Conservation (phyloP, 78 protist species). For the Polysphondylium violaceum region DNA sequence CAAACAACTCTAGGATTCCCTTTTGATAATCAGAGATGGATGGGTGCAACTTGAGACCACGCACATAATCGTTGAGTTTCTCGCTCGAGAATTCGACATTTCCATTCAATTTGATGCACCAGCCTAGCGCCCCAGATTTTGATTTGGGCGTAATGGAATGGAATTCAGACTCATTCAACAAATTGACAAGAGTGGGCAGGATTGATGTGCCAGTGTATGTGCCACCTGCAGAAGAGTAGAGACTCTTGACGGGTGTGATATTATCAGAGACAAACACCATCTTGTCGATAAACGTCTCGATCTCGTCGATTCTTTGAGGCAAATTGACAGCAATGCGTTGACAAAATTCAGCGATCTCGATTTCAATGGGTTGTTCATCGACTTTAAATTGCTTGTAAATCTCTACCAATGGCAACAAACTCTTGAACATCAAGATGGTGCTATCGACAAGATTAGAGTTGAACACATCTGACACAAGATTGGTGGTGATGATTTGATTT, state of each 20-base stretch:
- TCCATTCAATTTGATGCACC: conserved; percentile 19
- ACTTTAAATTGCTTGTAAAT: neutral
- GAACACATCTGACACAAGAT: conserved; percentile 19
- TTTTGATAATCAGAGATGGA: neutral
- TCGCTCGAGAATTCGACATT: conserved; percentile 24
- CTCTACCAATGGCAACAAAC: conserved; percentile 5
- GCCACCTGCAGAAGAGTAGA: conserved; percentile 7
- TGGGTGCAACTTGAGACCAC: conserved; percentile 42
- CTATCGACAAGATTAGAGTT: conserved; percentile 13
- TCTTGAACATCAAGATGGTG: neutral
- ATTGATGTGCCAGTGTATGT: conserved; percentile 8
- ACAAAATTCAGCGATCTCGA: neutral
- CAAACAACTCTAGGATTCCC: neutral
- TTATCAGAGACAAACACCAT: neutral
- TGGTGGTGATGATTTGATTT: conserved; percentile 30
- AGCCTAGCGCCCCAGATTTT: neutral
- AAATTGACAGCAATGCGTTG: neutral
- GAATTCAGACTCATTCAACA: conserved; percentile 22
- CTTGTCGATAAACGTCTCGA: neutral
- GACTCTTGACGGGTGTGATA: neutral
- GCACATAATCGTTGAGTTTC: conserved; percentile 30
- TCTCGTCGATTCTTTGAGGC: neutral
- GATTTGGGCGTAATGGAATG: neutral
- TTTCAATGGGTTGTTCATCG: neutral
- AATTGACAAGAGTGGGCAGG: conserved; percentile 6